Conservation (phyloP, 768 basidiomycete genomes). For the Kwoniella botswanensis region DNA sequence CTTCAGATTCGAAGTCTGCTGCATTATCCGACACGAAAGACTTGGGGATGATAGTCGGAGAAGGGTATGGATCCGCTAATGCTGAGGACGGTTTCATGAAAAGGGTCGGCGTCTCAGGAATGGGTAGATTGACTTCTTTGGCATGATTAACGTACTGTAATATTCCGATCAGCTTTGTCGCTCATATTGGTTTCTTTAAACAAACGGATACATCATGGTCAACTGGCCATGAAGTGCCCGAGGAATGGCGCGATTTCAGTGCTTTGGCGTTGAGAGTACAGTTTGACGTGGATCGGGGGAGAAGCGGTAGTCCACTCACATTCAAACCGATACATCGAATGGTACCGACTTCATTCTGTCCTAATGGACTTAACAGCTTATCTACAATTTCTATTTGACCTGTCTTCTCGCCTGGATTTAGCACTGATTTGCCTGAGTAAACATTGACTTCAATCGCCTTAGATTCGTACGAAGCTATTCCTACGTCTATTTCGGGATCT, state of each 20-base stretch:
- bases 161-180: too few relatives aligned
- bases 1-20: conserved; percentile 57
- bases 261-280: too few relatives aligned
- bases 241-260: too few relatives aligned
- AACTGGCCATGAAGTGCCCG: too few relatives aligned
- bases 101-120: conserved; percentile 53
- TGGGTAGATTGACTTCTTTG: conserved; percentile 50
- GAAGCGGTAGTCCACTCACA: conserved; percentile 33
- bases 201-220: too few relatives aligned
- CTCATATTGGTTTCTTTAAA: too few relatives aligned
- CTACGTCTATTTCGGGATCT: conserved; percentile 52
- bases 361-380: conserved; percentile 51
- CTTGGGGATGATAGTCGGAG: conserved; percentile 46
- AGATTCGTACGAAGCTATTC: conserved; percentile 49
- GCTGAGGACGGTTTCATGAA: conserved; percentile 58
- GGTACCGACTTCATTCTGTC: conserved; percentile 52
- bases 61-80: conserved; percentile 52
- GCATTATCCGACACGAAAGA: conserved; percentile 37
- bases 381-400: conserved; percentile 43
- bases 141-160: conserved; percentile 54
- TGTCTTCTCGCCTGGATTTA: conserved; percentile 50
- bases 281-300: too few relatives aligned
- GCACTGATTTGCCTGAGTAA: conserved; percentile 45
- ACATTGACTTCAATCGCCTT: conserved; percentile 50
- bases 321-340: conserved; percentile 59